A percentile compares a stretch with the other conserved stretches of the same genome.
Evolutionary conservation across 2,329 filamentous ascomycete species (phyloP).

Genomic region (Eurotiales sp.): DNA sequence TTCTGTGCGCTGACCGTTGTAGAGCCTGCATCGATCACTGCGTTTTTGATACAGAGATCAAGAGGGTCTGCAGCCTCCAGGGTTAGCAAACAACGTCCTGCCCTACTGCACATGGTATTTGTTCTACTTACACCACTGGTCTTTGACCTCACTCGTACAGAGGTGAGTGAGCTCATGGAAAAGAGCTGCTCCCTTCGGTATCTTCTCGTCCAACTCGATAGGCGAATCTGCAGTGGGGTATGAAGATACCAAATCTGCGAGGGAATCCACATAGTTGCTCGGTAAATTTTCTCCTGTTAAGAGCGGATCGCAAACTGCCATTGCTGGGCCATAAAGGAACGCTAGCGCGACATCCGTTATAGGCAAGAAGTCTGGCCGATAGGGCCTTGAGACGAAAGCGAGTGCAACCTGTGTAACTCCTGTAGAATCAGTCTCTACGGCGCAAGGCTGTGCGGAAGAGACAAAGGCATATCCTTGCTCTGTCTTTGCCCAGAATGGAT

Average conservation of each 20-base stretch:
- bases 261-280: not conserved
- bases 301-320: not conserved
- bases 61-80: not conserved
- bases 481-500: not conserved
- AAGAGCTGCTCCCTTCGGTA: not conserved
- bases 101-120: not conserved
- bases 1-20: not conserved
- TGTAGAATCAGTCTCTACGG: not conserved
- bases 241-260: not conserved
- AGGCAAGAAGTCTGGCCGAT: not conserved
- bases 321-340: not conserved
- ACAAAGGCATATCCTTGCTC: not conserved
- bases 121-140: not conserved
- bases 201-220: not conserved
- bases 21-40: not conserved
- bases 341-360: not conserved
- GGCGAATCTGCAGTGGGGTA: not conserved
- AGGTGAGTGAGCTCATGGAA: not conserved
- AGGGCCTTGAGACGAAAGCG: not conserved
- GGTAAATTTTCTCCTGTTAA: not conserved
- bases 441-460: not conserved
- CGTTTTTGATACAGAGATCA: not conserved
- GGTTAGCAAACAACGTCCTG: not conserved
- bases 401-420: not conserved
- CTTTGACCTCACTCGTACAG: not conserved